Evolutionary conservation across 331 rosid species (phyloP), one percentile per base, ranked within the genome.

Genomic region (Rhamnella rubrinervis): DNA sequence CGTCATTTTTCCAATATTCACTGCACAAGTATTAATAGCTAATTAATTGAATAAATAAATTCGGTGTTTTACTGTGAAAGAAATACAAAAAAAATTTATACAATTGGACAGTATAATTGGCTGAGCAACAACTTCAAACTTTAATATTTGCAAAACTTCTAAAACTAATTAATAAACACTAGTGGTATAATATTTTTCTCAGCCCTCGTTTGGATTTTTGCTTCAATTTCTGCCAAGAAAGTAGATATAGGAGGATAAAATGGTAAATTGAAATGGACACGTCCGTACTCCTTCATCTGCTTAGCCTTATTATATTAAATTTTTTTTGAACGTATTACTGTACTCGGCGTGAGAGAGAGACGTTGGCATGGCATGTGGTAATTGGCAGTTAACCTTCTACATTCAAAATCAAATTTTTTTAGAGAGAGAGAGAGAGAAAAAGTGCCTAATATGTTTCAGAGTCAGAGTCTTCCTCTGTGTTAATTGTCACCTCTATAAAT

Each of bases 331-430:
- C 81, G 52, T 72, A 67, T 46, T 46, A 61, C 76, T 16, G 26
- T n/a, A 28, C 71, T 50, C 61, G 1, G 56, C 50, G 83, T 26
- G 66, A n/a, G 77, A 21, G 79, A 31, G 38, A 88, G 97, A 85
- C 98, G 97, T 90, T 93, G 79, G 82, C 55, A 58, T 61, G 83
- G 60, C 91, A 83, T 75, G 85, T 79, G 78, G 77, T 75, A 25
- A 62, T 73, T 71, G 68, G 74, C 82, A 80, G 86, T 83, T 80
- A 67, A 68, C 74, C 77, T 71, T 52, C 76, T 9, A 6, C 62
- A 77, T 85, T 80, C 73, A 79, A 85, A 82, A 80, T 72, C 76
- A 72, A 77, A 66, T 52, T 63, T 65, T 52, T 21, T 4, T 21
- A 55, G 63, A 61, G 58, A 50, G 20, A 52, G 61, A 18, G 20